Conservation (phyloP, 768 basidiomycete species). For the Tremella yokohamensis region DNA sequence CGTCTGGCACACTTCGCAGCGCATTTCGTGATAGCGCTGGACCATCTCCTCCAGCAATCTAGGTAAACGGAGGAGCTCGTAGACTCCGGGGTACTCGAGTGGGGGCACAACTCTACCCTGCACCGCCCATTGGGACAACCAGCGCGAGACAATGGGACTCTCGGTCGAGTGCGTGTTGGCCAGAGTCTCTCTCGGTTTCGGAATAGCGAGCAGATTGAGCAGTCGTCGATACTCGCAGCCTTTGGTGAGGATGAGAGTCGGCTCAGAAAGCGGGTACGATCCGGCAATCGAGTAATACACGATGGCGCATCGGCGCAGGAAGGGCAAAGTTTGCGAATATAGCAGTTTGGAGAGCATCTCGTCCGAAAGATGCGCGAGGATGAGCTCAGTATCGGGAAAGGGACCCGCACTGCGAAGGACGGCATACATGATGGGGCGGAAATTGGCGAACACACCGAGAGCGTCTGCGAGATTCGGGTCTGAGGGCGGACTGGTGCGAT, state of each 20-base stretch:
- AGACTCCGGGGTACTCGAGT: slow-evolving; percentile 76
- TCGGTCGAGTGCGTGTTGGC: slow-evolving; percentile 30
- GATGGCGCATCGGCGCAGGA: slow-evolving; percentile 81
- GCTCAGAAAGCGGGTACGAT: slow-evolving; percentile 25
- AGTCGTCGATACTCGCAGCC: slow-evolving; percentile 74
- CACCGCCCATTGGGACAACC: slow-evolving; percentile 84
- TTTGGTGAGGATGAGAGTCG: slow-evolving; percentile 36
- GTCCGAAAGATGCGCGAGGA: slow-evolving; percentile 67
- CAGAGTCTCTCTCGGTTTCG: slow-evolving; percentile 62
- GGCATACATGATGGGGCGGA: slow-evolving; percentile 49
- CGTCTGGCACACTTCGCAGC: slow-evolving; percentile 71
- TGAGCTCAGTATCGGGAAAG: slow-evolving; percentile 30
- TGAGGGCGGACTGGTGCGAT: slow-evolving; percentile 48
- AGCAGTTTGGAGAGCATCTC: slow-evolving; percentile 78
- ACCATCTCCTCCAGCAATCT: slow-evolving; percentile 78
- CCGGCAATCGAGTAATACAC: slow-evolving; percentile 65
- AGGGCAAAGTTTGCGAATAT: slow-evolving; percentile 84
- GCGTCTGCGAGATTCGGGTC: slow-evolving; percentile 57
- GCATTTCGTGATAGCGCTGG: slow-evolving; percentile 65
- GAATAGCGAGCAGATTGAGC: slow-evolving; percentile 70
- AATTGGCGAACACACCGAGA: slow-evolving; percentile 73
- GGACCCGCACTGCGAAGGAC: slow-evolving; percentile 39
- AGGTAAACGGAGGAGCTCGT: slow-evolving; percentile 78
- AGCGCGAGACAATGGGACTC: slow-evolving; percentile 62
- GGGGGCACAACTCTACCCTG: slow-evolving; percentile 69